phyloP scores from a whole-genome alignment of 1,139 yeast genomes.

The Saccharomyces hybrid region DNA sequence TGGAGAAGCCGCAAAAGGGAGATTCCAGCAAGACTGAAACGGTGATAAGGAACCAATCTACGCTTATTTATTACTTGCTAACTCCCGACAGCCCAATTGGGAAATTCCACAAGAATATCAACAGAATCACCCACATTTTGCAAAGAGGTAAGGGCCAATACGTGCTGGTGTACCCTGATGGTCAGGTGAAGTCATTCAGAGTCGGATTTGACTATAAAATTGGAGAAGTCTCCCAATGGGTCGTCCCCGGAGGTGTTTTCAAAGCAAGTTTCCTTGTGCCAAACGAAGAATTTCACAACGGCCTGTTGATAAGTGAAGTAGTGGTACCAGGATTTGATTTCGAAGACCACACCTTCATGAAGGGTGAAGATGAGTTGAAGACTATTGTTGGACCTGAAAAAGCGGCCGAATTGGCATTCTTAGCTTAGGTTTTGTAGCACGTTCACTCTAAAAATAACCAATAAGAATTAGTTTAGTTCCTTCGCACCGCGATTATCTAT shows the following conservation, averaged over 20 bases:
- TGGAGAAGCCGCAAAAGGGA: constrained; percentile 29
- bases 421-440: constrained; percentile 10
- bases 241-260: constrained; percentile 49
- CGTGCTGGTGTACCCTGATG: constrained; percentile 42
- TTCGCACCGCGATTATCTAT: not conserved
- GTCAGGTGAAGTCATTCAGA: constrained; percentile 37
- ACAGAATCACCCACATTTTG: constrained; percentile 43
- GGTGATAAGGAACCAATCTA: constrained; percentile 34
- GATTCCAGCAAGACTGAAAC: not conserved
- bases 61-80: constrained; percentile 42
- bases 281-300: constrained; percentile 34
- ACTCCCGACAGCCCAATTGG: constrained; percentile 43
- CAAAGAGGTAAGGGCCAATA: constrained; percentile 46
- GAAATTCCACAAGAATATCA: constrained; percentile 39
- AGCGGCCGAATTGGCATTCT: constrained; percentile 32
- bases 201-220: constrained; percentile 40
- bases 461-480: not conserved
- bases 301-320: constrained; percentile 43
- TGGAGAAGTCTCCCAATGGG: constrained; percentile 47
- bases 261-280: constrained; percentile 42
- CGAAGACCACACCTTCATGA: constrained; percentile 41
- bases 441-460: not conserved
- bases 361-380: constrained; percentile 28
- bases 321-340: constrained; percentile 50
- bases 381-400: constrained; percentile 34